A percentile compares a stretch with the other conserved stretches of the same genome.
phyloP scores from a whole-genome alignment of 441 rosid species.

The Gossypium laxum region DNA sequence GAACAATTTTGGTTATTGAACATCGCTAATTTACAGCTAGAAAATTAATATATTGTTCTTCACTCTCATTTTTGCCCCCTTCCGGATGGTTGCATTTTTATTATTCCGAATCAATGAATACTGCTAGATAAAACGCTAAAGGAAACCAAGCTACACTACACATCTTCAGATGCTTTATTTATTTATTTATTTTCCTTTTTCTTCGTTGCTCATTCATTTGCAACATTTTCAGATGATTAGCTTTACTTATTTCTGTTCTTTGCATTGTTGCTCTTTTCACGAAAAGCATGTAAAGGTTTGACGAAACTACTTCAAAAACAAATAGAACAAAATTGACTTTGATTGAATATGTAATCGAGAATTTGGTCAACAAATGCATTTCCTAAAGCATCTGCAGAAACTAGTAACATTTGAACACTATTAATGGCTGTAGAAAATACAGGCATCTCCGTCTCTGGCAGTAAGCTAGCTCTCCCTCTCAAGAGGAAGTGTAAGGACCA shows the following conservation, averaged over 20 bases:
- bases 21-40: background rate
- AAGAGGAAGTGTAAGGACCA: background rate
- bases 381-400: background rate
- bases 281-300: background rate
- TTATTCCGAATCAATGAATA: background rate
- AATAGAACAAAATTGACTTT: background rate
- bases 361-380: background rate
- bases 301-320: background rate
- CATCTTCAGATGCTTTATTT: background rate
- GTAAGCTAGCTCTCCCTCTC: background rate
- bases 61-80: background rate
- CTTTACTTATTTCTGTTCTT: background rate
- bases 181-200: background rate
- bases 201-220: background rate
- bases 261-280: background rate
- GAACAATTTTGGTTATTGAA: constrained; percentile 1
- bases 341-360: background rate
- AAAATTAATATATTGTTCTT: background rate
- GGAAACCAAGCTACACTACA: background rate
- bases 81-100: background rate
- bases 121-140: background rate
- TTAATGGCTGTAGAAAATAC: background rate
- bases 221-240: background rate
- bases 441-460: background rate
- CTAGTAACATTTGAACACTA: background rate